Base-by-base conservation (phyloP, 371 early-diverging fungal genomes). In the Thermomucor indicae-seudaticae region DNA sequence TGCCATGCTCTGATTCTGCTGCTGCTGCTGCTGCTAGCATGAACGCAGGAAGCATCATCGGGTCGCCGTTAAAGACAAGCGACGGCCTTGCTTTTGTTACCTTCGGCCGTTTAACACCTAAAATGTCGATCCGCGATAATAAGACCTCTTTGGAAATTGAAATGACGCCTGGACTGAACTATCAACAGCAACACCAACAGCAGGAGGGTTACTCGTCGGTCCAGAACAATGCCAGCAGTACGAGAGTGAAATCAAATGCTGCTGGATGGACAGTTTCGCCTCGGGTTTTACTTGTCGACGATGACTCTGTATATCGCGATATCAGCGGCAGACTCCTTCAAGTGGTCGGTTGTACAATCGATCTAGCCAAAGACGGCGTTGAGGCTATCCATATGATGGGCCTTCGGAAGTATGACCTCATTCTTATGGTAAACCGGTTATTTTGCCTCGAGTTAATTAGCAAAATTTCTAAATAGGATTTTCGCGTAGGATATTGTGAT, bases 391-490 rank as follows among this genome's bases (percentile, higher is more conserved):
- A 80, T 34, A 79, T 79, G 43, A 75, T 82, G 77, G 75, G 75
- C 17, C 29, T 69, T 4, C 75, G 78, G 27, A 84, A 84, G 53
- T 88, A 89, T 51, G 91, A 90, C 56, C 67, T 90, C 32, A 86
- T 90, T 12, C 64, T 90, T 5, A 88, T 90, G 90, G 87, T 84
- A 79, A 52, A n/a, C n/a, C n/a, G n/a, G n/a, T n/a, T 24, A 17
- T 40, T 49, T 29, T 19, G 39, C 27, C 4, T 34, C 19, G 20
- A 27, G 14, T 32, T 10, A 10, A 14, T 32, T 32, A 32, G 14
- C 14, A 37, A 16, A 19, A 37, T 16, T 37, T 37, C 32, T 32
- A 32, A 14, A 32, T 40, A 27, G 14, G 22, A n/a, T 32, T 49
- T 29, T 25, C 45, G 4, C 30, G 16, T 58, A 84, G 84, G 89